Conservation (phyloP, 2,329 filamentous ascomycete genomes). For the Colletotrichum sp. region DNA sequence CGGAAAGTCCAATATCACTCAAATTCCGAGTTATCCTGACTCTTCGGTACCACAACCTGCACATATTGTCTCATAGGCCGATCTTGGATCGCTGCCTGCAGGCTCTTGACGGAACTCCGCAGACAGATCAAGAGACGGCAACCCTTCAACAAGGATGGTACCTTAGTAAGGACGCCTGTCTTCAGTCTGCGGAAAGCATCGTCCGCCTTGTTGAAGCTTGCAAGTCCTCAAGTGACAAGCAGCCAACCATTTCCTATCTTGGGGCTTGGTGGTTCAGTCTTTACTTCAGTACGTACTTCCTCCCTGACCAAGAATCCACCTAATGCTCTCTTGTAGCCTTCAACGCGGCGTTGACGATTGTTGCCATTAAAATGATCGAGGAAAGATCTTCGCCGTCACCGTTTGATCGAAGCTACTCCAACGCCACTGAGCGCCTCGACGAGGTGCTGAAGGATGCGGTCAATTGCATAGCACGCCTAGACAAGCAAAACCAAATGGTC, state of each 20-base stretch:
- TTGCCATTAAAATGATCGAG: conserved; percentile 10
- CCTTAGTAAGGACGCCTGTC: conserved; percentile 24
- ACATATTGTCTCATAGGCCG: conserved; percentile 34
- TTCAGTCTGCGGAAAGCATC: conserved; percentile 27
- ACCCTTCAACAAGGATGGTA: conserved; percentile 25
- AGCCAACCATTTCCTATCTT: conserved; percentile 22
- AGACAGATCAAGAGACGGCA: conserved; percentile 11
- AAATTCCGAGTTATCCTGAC: conserved; percentile 45
- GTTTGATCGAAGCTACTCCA: not conserved
- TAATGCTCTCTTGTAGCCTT: not conserved
- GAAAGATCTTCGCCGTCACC: not conserved
- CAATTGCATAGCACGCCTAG: not conserved
- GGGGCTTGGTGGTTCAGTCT: conserved; percentile 37
- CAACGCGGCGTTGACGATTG: conserved; percentile 8
- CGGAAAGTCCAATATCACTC: conserved; percentile 25
- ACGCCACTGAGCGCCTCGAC: not conserved
- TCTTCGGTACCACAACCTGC: conserved; percentile 35
- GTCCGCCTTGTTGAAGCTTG: conserved; percentile 26
- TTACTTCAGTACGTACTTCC: conserved; percentile 31
- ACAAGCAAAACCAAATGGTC: conserved; percentile 8
- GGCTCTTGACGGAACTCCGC: conserved; percentile 3
- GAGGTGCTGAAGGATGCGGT: not conserved
- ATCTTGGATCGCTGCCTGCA: conserved; percentile 28
- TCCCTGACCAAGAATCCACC: not conserved
- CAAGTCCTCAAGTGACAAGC: conserved; percentile 8